Evolutionary conservation across 2,329 filamentous ascomycete species (phyloP), one percentile per base, ranked within the genome.

Genomic region (Thyridium curvatum): DNA sequence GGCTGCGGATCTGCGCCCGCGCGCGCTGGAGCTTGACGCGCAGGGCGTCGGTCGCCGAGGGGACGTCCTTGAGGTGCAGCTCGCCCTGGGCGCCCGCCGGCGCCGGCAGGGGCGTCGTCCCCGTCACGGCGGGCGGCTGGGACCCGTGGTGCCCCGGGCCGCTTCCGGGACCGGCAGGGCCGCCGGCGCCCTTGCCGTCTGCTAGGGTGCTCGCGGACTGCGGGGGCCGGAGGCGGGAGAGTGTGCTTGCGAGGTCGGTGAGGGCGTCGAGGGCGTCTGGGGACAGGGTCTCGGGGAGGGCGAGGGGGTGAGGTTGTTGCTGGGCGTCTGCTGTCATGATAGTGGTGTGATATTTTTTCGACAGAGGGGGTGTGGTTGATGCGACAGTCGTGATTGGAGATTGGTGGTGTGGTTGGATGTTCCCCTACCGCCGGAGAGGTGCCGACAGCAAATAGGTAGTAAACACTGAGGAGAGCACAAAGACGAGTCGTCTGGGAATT

Each of bases 241-340:
- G 79, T 49, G 94, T 78, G 42, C 80, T 73, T 53, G 87, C 82
- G 39, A 96, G 78, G 53, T 89, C 80, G 18, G 89, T 87, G 39
- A 94, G 76, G 50, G 88, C 79, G 67, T 95, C 90, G 65, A 96
- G 87, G 36, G 80, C 79, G 60, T 90, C 83, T 18, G 90, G 85
- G 36, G 86, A 77, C 45, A 93, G 84, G 40, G 83, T 79, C 3
- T 75, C 65, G 26, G 82, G 73, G 42, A 77, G 65, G 46, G 68
- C 65, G 54, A 73, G 68, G 16, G 63, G 66, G 53, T 63, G 68
- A 35, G 63, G 51, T 34, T 35, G 30, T 38, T 45, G 26, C 30
- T n/a, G n/a, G n/a, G 30, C 35, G 21, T 29, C 13, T 28, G 30
- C 12, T 31, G 30, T 36, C 35, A 38, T 35, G 30, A 3, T 37